phyloP scores from a whole-genome alignment of 2,329 filamentous ascomycete species.

The Aspergillus quadrilineatus region DNA sequence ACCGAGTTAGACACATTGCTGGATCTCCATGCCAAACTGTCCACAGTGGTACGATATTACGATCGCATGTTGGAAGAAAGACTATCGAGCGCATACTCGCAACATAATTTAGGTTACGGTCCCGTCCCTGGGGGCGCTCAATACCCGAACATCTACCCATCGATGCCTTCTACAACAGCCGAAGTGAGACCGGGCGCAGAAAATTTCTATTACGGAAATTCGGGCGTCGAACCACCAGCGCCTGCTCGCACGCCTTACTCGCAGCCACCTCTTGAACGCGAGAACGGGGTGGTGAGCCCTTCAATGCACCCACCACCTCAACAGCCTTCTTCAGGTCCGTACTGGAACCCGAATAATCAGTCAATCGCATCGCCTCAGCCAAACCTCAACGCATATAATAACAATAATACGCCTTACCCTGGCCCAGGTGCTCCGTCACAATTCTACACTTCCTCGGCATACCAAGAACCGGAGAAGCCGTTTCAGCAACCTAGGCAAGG shows the following conservation, averaged over 20 bases:
- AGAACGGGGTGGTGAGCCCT: constrained; percentile 21
- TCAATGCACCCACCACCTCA: constrained; percentile 21
- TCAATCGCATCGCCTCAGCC: constrained; percentile 24
- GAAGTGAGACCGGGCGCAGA: constrained; percentile 61
- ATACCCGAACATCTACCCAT: constrained; percentile 67
- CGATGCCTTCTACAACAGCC: constrained; percentile 58
- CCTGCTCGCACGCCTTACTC: constrained; percentile 53
- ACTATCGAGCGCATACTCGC: constrained; percentile 85
- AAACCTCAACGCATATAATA: constrained; percentile 19
- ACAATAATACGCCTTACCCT: constrained; percentile 19
- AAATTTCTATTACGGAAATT: constrained; percentile 75
- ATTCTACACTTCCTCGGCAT: constrained; percentile 20
- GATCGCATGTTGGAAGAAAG: constrained; percentile 97
- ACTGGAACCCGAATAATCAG: constrained; percentile 25
- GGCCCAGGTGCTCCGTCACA: constrained; percentile 18
- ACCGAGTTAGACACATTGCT: constrained; percentile 72
- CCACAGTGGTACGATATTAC: constrained; percentile 95
- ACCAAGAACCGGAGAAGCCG: constrained; percentile 18
- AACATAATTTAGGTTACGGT: constrained; percentile 68
- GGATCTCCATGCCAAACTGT: constrained; percentile 90
- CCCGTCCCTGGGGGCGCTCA: constrained; percentile 47
- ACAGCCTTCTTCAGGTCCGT: constrained; percentile 16
- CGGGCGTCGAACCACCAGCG: constrained; percentile 49
- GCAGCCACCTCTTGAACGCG: constrained; percentile 39
- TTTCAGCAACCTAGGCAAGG: constrained; percentile 22